These are phyloP conservation scores for Verbena officinalis DNA, from an alignment of 257 asterid species.

Conservation along the genomic window DNA sequence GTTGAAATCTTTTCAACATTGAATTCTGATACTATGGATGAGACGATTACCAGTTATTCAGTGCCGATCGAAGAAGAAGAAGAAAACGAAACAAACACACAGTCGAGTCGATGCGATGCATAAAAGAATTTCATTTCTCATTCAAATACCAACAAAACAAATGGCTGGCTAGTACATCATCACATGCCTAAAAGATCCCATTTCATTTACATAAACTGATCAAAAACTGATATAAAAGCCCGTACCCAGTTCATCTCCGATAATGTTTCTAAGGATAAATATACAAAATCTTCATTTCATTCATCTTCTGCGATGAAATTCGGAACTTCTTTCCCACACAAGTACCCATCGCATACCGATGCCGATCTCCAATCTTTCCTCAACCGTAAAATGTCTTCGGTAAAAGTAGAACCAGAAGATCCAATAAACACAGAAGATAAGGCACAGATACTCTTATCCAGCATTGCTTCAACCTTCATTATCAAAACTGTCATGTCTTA, in stretches of 20 bases:
- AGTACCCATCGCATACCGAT: slow-evolving; percentile 83
- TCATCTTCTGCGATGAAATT: slow-evolving; percentile 85
- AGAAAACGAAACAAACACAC: too few relatives aligned
- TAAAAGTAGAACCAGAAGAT: slow-evolving; percentile 91
- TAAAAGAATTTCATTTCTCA: too few relatives aligned
- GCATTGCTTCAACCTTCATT: slow-evolving; percentile 93
- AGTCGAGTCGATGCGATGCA: too few relatives aligned
- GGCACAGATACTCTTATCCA: slow-evolving; percentile 96
- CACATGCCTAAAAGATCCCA: slow-evolving; percentile 22
- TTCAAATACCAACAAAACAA: slow-evolving; percentile 28
- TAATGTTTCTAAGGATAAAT: slow-evolving; percentile 18
- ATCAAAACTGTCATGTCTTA: slow-evolving; percentile 18
- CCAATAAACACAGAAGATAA: slow-evolving; percentile 88
- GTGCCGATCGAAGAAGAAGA: too few relatives aligned
- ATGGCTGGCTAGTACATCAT: not conserved
- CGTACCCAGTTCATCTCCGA: not conserved
- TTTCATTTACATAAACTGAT: slow-evolving; percentile 27
- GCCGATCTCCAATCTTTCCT: slow-evolving; percentile 93
- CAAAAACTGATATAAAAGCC: not conserved
- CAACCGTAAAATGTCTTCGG: slow-evolving; percentile 90
- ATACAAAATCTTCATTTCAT: slow-evolving; percentile 30
- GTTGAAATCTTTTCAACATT: too few relatives aligned
- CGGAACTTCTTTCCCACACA: slow-evolving; percentile 83
- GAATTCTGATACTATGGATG: too few relatives aligned
- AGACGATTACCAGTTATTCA: too few relatives aligned